Conservation (phyloP, 106 monocot genomes). For the Dendrobium chrysotoxum region DNA sequence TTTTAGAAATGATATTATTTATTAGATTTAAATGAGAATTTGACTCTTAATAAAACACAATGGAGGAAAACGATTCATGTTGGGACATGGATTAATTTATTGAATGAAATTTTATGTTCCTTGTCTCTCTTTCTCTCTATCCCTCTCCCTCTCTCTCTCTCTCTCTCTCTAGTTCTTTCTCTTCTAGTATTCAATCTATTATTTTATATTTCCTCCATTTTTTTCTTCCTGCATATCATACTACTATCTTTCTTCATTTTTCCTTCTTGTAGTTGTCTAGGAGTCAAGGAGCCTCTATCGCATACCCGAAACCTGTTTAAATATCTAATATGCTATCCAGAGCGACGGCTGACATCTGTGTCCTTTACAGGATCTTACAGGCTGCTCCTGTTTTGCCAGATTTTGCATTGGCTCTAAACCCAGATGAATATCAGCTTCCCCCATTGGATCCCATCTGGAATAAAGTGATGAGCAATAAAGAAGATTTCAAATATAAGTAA, state of each 20-base stretch:
- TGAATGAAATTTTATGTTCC: no score
- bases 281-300: neutral
- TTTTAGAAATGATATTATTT: no score
- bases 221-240: no score
- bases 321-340: neutral
- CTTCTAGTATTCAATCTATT: no score
- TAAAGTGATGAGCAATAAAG: neutral
- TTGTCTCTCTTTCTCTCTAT: no score
- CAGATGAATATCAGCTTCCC: constrained; percentile 82
- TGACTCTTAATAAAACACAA: no score
- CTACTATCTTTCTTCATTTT: neutral
- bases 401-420: constrained; percentile 46
- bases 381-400: constrained; percentile 36
- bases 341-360: neutral
- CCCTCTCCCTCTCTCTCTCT: no score
- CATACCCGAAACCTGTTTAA: neutral
- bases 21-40: no score
- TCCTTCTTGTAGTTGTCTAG: neutral
- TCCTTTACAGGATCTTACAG: constrained; percentile 39
- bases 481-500: neutral
- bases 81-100: no score
- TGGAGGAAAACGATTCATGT: no score
- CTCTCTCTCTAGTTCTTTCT: no score
- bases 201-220: no score
- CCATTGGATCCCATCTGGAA: constrained; percentile 51